Evolutionary conservation across 345 rosid genomes (phyloP).

Genomic region (sweet orange (Citrus sinensis)): DVS_A1.0 CM039163.1:15319001-15319500

Average conservation of each 20-base stretch:
- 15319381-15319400: slow-evolving; percentile 3
- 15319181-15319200: neutral
- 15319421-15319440: slow-evolving; percentile 41
- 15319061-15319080: neutral
- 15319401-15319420: neutral
- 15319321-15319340: neutral
- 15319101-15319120: neutral
- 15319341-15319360: neutral
- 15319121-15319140: neutral
- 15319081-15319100: neutral
- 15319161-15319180: neutral
- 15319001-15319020: neutral
- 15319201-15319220: neutral
- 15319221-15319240: neutral
- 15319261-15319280: neutral
- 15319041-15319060: neutral
- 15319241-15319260: neutral
- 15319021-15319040: slow-evolving; percentile 4
- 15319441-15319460: slow-evolving; percentile 27
- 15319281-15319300: slow-evolving; percentile 1
- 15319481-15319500: slow-evolving; percentile 22
- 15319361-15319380: slow-evolving; percentile 3
- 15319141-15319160: neutral
- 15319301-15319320: neutral
- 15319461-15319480: slow-evolving; percentile 26